Evolutionary conservation across 805 yeast species (phyloP), one percentile per base, ranked within the genome.

Genomic region (Diddensiella caesifluorescens): DNA sequence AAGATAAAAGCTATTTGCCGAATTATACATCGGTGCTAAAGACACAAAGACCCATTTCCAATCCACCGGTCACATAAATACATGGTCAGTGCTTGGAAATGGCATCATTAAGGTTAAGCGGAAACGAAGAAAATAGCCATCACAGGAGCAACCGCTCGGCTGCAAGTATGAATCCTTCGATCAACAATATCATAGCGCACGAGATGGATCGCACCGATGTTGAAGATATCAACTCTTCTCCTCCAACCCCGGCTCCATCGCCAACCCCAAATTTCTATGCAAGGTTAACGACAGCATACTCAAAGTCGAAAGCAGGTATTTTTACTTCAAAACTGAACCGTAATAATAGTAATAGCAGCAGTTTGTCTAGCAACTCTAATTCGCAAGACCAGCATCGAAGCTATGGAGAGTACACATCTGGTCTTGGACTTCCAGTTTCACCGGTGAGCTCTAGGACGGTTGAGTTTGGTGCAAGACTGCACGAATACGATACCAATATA

Each of bases 231-330:
- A 29, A 13, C 16, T 9, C 32, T 9, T 29, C 38, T 5, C 46
- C 41, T 3, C 46, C 46, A 13, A 42, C 46, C 5, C 46, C 46
- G 2, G 46, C 46, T 5, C 46, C 46, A 25, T 42, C 46, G 16
- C 46, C 46, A 12, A 36, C 42, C 9, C 46, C 46, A 5, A 38
- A 23, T 12, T 38, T 29, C 15, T 38, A 38, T 20, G 22, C 23
- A 10, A 4, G 28, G 23, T 5, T 34, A 22, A 9, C 26, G 37
- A 20, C 30, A 20, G 5, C 23, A 22, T 21, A 30, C 13, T 25
- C 19, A 36, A 23, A 27, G 12, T 21, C 18, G n/a, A 18, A 22
- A 5, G 6, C 35, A 5, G 27, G 25, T 6, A 28, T 22, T 13
- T 15, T 37, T 7, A 37, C 13, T 10, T 30, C 39, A 9, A 29